Conservation (phyloP, 345 rosid species). For the Lepidium didymum region DNA sequence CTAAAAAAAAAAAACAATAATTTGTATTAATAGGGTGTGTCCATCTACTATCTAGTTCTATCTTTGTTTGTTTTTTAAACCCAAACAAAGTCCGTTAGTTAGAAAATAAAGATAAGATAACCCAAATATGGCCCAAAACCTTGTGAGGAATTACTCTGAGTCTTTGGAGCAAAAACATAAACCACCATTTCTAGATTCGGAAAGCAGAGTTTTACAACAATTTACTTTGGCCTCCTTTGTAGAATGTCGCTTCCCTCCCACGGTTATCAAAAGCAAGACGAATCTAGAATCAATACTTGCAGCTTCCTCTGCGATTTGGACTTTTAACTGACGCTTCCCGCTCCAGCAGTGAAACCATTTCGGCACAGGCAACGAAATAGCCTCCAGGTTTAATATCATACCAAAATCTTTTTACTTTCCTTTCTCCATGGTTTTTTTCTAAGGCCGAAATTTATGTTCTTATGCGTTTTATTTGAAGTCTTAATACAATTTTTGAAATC, state of each 20-base stretch:
- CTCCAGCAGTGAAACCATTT: background rate
- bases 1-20: no score
- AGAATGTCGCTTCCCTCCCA: background rate
- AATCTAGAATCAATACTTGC: background rate
- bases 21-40: no score
- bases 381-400: conserved; percentile 13
- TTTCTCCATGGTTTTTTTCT: background rate
- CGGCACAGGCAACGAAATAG: background rate
- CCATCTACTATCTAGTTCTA: no score
- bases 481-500: background rate
- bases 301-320: background rate
- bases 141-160: background rate
- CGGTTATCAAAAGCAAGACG: background rate
- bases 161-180: background rate
- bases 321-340: background rate
- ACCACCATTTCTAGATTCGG: background rate
- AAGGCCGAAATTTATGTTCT: background rate
- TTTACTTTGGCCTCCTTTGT: background rate
- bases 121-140: background rate
- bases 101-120: no score
- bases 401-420: background rate
- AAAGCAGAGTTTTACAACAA: background rate
- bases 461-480: background rate
- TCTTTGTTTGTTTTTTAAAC: no score
- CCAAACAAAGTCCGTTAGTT: no score